phyloP scores from a whole-genome alignment of 306 rosid species.

The Glycyrrhiza uralensis region DNA sequence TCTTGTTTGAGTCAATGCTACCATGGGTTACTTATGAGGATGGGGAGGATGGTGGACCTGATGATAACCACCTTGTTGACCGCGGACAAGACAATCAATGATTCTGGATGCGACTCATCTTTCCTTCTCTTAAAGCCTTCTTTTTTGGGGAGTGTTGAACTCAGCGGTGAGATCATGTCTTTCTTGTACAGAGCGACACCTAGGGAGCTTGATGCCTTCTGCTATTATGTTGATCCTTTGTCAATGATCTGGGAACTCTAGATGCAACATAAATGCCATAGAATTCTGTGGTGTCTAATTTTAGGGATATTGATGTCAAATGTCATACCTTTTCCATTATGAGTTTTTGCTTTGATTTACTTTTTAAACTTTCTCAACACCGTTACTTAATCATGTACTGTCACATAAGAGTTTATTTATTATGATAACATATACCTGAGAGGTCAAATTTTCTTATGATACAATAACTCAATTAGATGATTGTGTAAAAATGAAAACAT shows the following conservation, averaged over 20 bases:
- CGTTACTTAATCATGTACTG: neutral
- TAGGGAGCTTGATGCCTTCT: slow-evolving; percentile 25
- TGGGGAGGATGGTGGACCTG: slow-evolving; percentile 35
- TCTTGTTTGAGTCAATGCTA: slow-evolving; percentile 84
- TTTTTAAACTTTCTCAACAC: neutral
- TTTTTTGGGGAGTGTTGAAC: neutral
- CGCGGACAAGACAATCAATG: slow-evolving; percentile 43
- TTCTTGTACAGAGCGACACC: slow-evolving; percentile 33
- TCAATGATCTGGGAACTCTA: neutral
- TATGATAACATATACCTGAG: neutral
- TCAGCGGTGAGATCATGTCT: slow-evolving; percentile 24
- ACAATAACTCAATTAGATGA: neutral
- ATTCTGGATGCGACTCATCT: slow-evolving; percentile 15
- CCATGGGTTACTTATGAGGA: slow-evolving; percentile 90
- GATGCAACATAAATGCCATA: slow-evolving; percentile 2
- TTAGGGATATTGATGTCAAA: slow-evolving; percentile 16
- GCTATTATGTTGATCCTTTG: slow-evolving; percentile 23
- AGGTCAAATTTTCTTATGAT: neutral
- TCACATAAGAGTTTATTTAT: neutral
- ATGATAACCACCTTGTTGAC: slow-evolving; percentile 43
- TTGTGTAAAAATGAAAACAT: neutral
- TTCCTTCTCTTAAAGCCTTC: neutral
- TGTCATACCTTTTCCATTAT: slow-evolving; percentile 10
- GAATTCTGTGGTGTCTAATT: slow-evolving; percentile 27
- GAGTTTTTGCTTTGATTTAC: neutral